Percentiles rank a stretch among this genome's conserved stretches.
Evolutionary conservation across 2,329 filamentous ascomycete genomes (phyloP).

Genomic region (Trichoderma sp.): DNA sequence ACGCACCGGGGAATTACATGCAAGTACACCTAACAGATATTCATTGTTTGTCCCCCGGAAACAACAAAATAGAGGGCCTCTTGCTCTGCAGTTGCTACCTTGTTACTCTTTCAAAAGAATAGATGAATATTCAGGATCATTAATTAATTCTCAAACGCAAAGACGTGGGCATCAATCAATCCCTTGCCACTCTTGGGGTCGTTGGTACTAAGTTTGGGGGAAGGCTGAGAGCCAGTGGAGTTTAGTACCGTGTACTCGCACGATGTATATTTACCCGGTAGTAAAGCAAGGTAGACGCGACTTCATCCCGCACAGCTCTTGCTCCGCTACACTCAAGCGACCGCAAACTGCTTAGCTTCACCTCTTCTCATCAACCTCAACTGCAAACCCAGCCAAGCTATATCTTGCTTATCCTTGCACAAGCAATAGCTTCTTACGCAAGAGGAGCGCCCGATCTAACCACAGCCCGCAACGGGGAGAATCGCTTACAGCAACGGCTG

Average conservation of each 20-base stretch:
- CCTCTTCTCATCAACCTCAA: background rate
- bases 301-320: background rate
- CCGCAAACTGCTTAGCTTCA: background rate
- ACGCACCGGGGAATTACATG: background rate
- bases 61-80: background rate
- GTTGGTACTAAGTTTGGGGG: background rate
- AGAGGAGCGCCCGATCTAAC: background rate
- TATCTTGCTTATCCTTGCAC: background rate
- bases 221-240: background rate
- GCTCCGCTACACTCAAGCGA: background rate
- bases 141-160: background rate
- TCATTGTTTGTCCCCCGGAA: background rate
- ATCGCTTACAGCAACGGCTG: background rate
- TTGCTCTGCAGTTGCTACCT: background rate
- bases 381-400: background rate
- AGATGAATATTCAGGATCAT: background rate
- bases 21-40: background rate
- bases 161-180: background rate
- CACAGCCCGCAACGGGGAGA: background rate
- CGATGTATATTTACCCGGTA: too few species aligned
- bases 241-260: background rate
- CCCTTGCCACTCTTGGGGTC: background rate
- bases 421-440: background rate
- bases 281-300: background rate
- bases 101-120: background rate